phyloP scores from a whole-genome alignment of 345 rosid genomes.

The Populus nigra region DNA sequence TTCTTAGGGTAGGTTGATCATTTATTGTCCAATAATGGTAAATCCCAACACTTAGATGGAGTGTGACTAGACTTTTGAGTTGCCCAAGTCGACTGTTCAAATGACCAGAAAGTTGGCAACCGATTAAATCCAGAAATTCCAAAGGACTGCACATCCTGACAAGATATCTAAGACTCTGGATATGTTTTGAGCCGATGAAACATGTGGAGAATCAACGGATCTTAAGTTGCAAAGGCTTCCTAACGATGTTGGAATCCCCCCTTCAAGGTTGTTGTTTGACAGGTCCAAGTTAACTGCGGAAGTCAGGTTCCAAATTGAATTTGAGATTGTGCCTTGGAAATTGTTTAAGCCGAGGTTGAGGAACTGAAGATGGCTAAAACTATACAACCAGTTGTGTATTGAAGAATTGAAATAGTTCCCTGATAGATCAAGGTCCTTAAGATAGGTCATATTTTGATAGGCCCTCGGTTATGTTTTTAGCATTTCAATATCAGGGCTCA shows the following conservation, averaged over 20 bases:
- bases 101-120: neutral
- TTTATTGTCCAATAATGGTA: no score
- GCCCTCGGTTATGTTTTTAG: no score
- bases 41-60: neutral
- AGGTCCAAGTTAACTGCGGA: neutral
- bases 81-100: neutral
- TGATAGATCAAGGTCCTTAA: neutral
- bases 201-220: neutral
- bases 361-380: neutral
- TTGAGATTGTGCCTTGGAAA: slow-evolving; percentile 12
- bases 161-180: neutral
- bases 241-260: slow-evolving; percentile 1
- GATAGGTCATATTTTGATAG: neutral
- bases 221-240: slow-evolving; percentile 9
- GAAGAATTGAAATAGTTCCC: neutral
- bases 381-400: slow-evolving; percentile 4
- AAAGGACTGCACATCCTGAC: no score
- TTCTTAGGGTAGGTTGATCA: no score
- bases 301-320: neutral
- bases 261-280: slow-evolving; percentile 4
- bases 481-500: no score
- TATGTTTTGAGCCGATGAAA: neutral
- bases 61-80: neutral
- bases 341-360: neutral
- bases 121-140: neutral